These are phyloP conservation scores for Gypsophila paniculata DNA, from an alignment of 179 eudicot genomes.

Conservation along the genomic window DNA sequence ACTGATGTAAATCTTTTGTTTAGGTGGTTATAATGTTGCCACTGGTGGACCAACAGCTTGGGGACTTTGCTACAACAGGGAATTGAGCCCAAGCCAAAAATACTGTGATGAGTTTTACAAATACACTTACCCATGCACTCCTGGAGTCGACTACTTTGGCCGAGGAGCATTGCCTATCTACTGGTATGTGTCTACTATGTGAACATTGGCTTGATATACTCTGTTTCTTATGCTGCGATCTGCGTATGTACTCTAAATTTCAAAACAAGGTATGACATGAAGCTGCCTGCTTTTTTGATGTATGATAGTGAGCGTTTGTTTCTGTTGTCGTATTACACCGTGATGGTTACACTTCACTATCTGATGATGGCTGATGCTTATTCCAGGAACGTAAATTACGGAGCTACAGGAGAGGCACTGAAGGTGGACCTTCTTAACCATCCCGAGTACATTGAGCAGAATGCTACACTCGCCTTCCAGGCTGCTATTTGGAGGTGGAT, in stretches of 20 bases:
- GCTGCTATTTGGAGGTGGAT: constrained; percentile 87
- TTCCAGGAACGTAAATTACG: constrained; percentile 84
- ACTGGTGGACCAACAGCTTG: constrained; percentile 91
- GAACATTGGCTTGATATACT: neutral
- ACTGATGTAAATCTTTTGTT: constrained; percentile 11
- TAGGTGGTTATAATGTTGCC: constrained; percentile 93
- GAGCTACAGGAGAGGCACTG: constrained; percentile 60
- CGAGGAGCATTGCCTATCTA: constrained; percentile 88
- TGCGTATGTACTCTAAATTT: neutral
- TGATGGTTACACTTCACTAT: too few species aligned
- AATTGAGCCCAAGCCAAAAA: constrained; percentile 82
- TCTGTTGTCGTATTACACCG: neutral
- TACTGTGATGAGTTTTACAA: constrained; percentile 80
- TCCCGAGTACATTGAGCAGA: constrained; percentile 91
- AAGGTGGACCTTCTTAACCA: constrained; percentile 67
- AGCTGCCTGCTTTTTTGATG: neutral
- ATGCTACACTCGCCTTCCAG: constrained; percentile 81
- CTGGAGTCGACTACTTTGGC: constrained; percentile 81
- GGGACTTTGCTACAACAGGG: constrained; percentile 95
- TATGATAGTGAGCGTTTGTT: neutral
- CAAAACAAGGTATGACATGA: neutral
- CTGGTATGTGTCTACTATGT: constrained; percentile 75
- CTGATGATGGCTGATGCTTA: constrained; percentile 3
- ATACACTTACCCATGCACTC: constrained; percentile 72
- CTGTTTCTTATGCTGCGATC: neutral